phyloP scores from a whole-genome alignment of 2,329 filamentous ascomycete genomes.

The Hirsutella rhossiliensis region DNA sequence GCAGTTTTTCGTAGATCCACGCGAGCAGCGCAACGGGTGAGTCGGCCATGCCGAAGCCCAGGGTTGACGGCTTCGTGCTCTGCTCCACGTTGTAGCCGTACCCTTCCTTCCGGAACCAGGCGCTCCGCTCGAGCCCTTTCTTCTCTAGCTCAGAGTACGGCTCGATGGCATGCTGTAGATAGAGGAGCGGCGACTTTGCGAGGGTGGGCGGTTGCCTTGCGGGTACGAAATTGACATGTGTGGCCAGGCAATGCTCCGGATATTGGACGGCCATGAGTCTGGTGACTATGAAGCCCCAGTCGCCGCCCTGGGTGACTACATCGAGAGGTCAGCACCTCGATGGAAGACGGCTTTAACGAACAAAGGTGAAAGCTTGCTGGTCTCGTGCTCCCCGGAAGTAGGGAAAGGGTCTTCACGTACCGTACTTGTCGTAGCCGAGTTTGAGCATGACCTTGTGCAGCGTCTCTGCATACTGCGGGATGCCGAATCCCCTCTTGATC shows the following conservation, averaged over 20 bases:
- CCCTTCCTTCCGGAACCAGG: conserved; percentile 47
- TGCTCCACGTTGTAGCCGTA: conserved; percentile 17
- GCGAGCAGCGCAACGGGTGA: conserved; percentile 58
- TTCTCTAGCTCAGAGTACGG: background rate
- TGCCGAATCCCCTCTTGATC: conserved; percentile 16
- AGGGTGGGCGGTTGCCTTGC: background rate
- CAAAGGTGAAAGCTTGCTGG: no score
- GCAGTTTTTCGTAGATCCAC: conserved; percentile 72
- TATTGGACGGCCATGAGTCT: conserved; percentile 48
- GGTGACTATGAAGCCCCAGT: conserved; percentile 59
- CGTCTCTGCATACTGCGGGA: conserved; percentile 34
- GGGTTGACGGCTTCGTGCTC: conserved; percentile 60
- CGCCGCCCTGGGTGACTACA: conserved; percentile 48
- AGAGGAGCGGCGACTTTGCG: background rate
- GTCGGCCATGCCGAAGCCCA: conserved; percentile 58
- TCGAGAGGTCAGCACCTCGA: background rate
- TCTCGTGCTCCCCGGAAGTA: no score
- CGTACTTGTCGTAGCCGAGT: conserved; percentile 41
- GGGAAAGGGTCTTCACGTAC: conserved; percentile 5
- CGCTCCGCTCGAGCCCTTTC: conserved; percentile 26
- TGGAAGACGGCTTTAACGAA: no score
- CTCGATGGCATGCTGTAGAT: background rate
- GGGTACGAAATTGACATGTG: conserved; percentile 33
- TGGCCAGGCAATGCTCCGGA: conserved; percentile 36
- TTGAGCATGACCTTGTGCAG: conserved; percentile 57